These are phyloP conservation scores for Ceratobasidium sp. DNA, from an alignment of 1,284 basidiomycete genomes.

Conservation along the genomic window DNA sequence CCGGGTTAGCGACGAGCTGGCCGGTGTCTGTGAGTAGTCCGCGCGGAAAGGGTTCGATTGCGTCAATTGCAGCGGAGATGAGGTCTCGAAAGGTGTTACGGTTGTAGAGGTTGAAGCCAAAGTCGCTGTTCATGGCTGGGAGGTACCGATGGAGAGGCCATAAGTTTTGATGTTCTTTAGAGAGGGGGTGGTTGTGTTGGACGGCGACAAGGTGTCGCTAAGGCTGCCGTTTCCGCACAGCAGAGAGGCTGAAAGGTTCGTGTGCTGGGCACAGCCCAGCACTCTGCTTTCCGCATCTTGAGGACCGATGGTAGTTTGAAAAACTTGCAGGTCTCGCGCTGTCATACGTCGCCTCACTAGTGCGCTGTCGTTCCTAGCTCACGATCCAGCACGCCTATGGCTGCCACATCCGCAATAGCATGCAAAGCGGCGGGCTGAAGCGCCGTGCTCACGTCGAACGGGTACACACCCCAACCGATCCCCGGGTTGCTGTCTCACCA, in stretches of 20 bases:
- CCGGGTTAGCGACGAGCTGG: slow-evolving; percentile 57
- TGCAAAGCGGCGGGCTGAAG: slow-evolving; percentile 63
- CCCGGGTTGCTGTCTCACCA: slow-evolving; percentile 65
- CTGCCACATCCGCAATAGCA: slow-evolving; percentile 58
- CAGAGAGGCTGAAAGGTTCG: slow-evolving; percentile 56
- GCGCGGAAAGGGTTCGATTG: slow-evolving; percentile 57
- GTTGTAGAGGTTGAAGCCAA: slow-evolving; percentile 55
- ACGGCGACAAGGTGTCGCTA: slow-evolving; percentile 42
- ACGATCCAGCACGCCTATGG: slow-evolving; percentile 54
- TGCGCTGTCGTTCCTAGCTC: slow-evolving; percentile 55
- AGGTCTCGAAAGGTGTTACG: slow-evolving; percentile 51
- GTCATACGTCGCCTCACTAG: slow-evolving; percentile 57
- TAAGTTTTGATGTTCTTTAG: slow-evolving; percentile 48
- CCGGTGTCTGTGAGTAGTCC: slow-evolving; percentile 56
- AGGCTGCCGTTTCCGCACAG: slow-evolving; percentile 51
- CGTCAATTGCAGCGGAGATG: slow-evolving; percentile 54
- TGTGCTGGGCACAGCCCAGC: slow-evolving; percentile 57
- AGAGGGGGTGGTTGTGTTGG: not conserved
- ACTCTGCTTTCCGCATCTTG: slow-evolving; percentile 55
- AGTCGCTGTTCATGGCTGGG: slow-evolving; percentile 55
- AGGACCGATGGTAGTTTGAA: slow-evolving; percentile 58
- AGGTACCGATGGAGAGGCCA: slow-evolving; percentile 52
- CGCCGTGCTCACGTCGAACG: slow-evolving; percentile 63
- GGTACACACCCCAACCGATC: slow-evolving; percentile 61
- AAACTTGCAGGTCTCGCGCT: slow-evolving; percentile 56